These are phyloP conservation scores for Trichoderma hamatum DNA, from an alignment of 2,329 filamentous ascomycete genomes.

Conservation along the genomic window DNA sequence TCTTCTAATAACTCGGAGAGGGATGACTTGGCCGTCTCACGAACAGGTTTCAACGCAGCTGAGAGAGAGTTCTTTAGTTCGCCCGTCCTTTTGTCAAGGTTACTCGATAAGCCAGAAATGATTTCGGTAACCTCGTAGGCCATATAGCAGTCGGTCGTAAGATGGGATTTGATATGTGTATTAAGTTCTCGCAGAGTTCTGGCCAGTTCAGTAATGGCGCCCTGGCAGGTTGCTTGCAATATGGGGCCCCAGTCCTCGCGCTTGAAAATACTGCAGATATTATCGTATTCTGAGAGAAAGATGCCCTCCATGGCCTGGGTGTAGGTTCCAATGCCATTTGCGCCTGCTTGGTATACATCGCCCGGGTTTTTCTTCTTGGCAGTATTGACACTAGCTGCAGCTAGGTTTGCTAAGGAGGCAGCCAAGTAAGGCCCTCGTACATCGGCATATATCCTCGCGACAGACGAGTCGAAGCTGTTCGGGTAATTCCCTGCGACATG, in stretches of 20 bases:
- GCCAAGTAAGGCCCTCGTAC: constrained; percentile 86
- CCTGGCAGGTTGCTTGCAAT: constrained; percentile 77
- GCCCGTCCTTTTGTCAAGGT: constrained; percentile 79
- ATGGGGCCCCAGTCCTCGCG: constrained; percentile 82
- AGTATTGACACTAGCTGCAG: constrained; percentile 82
- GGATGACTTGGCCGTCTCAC: constrained; percentile 88
- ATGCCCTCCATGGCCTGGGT: constrained; percentile 84
- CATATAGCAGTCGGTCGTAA: constrained; percentile 89
- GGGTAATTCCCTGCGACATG: constrained; percentile 67
- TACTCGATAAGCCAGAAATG: constrained; percentile 75
- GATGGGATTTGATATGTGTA: constrained; percentile 80
- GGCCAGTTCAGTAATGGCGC: constrained; percentile 77
- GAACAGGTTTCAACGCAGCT: constrained; percentile 83
- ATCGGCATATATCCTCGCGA: constrained; percentile 83
- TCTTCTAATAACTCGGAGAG: constrained; percentile 83
- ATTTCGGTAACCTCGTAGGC: constrained; percentile 96
- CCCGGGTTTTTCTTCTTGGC: constrained; percentile 79
- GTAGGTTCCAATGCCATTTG: constrained; percentile 90
- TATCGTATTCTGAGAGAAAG: constrained; percentile 86
- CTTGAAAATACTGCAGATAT: constrained; percentile 83
- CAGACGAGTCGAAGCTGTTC: constrained; percentile 64
- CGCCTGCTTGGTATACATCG: constrained; percentile 83
- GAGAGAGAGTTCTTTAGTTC: constrained; percentile 83
- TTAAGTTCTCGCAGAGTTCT: constrained; percentile 89
- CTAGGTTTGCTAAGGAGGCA: constrained; percentile 79